A percentile compares a stretch with the other conserved stretches of the same genome.
Conservation (phyloP, 2,329 filamentous ascomycete genomes). For the Aspergillus quadrilineatus region DNA sequence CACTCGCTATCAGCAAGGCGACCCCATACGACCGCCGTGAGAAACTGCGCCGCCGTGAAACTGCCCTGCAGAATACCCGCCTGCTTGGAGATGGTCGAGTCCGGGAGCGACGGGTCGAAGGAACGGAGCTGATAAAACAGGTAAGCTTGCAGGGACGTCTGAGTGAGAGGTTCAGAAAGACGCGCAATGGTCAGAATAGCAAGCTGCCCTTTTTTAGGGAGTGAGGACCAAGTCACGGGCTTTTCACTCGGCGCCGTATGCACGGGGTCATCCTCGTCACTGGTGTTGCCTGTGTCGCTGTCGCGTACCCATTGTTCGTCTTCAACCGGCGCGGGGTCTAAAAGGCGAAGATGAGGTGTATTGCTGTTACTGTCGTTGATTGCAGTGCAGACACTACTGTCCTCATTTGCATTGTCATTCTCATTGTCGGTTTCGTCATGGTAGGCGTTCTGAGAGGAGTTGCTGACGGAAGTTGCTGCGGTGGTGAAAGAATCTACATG, state of each 20-base stretch:
- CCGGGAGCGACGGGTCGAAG: conserved; percentile 61
- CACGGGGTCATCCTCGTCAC: conserved; percentile 18
- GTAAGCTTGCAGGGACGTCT: conserved; percentile 75
- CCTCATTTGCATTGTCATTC: conserved; percentile 3
- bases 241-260: conserved; percentile 32
- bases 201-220: conserved; percentile 76
- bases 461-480: neutral
- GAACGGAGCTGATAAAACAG: conserved; percentile 87
- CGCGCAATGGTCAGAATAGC: conserved; percentile 74
- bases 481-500: conserved; percentile 16
- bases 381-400: conserved; percentile 20
- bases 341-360: conserved; percentile 8
- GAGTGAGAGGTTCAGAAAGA: conserved; percentile 77
- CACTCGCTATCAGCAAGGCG: conserved; percentile 63
- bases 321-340: conserved; percentile 18
- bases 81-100: conserved; percentile 69
- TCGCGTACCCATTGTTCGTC: conserved; percentile 17
- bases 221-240: conserved; percentile 65
- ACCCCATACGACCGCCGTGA: conserved; percentile 82
- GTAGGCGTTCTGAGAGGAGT: neutral
- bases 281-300: conserved; percentile 11
- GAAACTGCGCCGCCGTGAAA: conserved; percentile 78
- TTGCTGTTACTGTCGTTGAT: conserved; percentile 13
- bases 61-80: conserved; percentile 74
- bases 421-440: conserved; percentile 10